phyloP scores from a whole-genome alignment of 2,329 filamentous ascomycete genomes.

The Diaporthe destruens region DNA sequence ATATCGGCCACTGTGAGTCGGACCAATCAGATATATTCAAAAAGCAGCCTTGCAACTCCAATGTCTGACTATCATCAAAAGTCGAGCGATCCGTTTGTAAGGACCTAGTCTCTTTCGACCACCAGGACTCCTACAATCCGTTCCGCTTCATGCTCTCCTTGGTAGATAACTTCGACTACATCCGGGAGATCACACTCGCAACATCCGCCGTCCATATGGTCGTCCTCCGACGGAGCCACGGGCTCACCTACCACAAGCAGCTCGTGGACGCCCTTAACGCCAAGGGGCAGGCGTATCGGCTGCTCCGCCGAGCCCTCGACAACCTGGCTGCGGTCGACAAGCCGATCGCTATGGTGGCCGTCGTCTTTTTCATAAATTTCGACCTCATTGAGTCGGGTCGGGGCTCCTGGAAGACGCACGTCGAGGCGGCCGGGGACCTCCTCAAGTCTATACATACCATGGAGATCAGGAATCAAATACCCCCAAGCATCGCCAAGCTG shows the following conservation, averaged over 20 bases:
- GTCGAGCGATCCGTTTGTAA: constrained; percentile 64
- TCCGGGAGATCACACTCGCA: constrained; percentile 62
- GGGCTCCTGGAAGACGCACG: constrained; percentile 50
- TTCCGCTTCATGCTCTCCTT: constrained; percentile 60
- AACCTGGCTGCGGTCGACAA: constrained; percentile 53
- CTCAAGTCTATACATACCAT: constrained; percentile 54
- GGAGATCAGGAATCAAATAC: constrained; percentile 8
- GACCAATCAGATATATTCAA: not conserved
- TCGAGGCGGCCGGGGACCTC: constrained; percentile 60
- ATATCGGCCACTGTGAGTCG: constrained; percentile 64
- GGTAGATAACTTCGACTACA: constrained; percentile 55
- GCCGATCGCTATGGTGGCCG: constrained; percentile 56
- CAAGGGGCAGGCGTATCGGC: constrained; percentile 58
- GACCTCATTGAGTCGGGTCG: constrained; percentile 56
- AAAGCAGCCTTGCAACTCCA: not conserved
- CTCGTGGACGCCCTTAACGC: constrained; percentile 60
- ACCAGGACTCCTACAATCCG: constrained; percentile 56
- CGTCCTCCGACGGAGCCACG: constrained; percentile 53
- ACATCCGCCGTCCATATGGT: constrained; percentile 63
- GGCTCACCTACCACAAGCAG: constrained; percentile 47
- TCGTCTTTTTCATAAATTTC: constrained; percentile 64
- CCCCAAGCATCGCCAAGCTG: constrained; percentile 50
- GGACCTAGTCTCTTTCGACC: constrained; percentile 63
- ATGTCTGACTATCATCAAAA: constrained; percentile 43
- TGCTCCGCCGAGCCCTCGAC: constrained; percentile 57